Percentiles rank a stretch among this genome's conserved stretches.
These are phyloP conservation scores for Orbilia brochopaga DNA, from an alignment of 2,329 filamentous ascomycete genomes.

Conservation along the genomic window DNA sequence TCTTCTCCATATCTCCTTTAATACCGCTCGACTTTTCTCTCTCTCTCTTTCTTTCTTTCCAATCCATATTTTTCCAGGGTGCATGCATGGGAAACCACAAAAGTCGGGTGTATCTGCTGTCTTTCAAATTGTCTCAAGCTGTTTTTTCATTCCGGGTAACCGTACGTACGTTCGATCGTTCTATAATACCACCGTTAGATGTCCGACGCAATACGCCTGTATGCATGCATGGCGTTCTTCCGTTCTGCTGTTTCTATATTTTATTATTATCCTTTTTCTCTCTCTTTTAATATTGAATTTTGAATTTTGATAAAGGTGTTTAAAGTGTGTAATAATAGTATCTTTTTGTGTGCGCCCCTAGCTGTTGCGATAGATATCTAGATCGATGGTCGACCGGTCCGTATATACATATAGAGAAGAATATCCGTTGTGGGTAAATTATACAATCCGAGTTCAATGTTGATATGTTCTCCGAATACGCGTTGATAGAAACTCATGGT, in stretches of 20 bases:
- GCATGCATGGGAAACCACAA: constrained; percentile 6
- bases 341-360: background rate
- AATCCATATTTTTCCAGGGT: constrained; percentile 5
- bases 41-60: constrained; percentile 1
- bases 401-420: too few relatives aligned
- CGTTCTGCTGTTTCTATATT: constrained; percentile 8
- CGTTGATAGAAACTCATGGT: too few relatives aligned
- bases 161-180: too few relatives aligned
- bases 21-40: background rate
- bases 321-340: constrained; percentile 18
- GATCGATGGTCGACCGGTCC: too few relatives aligned
- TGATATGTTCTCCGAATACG: too few relatives aligned
- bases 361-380: background rate
- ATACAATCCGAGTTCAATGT: too few relatives aligned
- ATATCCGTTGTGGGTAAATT: too few relatives aligned
- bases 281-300: background rate
- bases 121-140: background rate
- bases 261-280: background rate
- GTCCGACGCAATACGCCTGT: background rate
- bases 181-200: constrained; percentile 8
- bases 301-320: constrained; percentile 3
- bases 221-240: constrained; percentile 7
- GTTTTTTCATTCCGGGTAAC: too few relatives aligned
- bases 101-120: constrained; percentile 1
- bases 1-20: background rate